Evolutionary conservation across 2,329 filamentous ascomycete species (phyloP), one percentile per base, ranked within the genome.

Genomic region (Beauveria scarabaeidicola): DNA sequence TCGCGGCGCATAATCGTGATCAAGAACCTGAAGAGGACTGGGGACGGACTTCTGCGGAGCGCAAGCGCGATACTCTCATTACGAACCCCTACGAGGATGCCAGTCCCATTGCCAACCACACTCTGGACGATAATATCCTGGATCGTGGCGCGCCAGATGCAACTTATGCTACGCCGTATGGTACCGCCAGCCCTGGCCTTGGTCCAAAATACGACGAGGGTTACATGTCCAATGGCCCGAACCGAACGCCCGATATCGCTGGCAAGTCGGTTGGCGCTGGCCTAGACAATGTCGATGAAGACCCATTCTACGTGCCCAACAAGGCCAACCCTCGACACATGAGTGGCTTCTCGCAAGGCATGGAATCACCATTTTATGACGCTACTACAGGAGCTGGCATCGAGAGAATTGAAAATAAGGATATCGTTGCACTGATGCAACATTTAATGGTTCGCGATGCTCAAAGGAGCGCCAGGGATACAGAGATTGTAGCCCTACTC

Each of bases 341-440:
- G 51, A 96, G 91, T 69, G 92, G 90, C 53, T 88, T 96, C 76
- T 97, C 93, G 8, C 91, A 97, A 68, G 93, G 92, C 50, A 91
- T 97, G 82, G 81, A 80, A 3, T 94, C 91, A 32, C 92, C 93
- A 3, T 79, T 97, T 21, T 97, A 96, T 68, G 94, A 99, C 70
- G 86, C 90, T 61, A 83, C 92, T 3, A 96, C 90, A 1, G 93
- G 93, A 56, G 86, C 85, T 63, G 92, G 91, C 38, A 89, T 96
- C 56, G 92, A 97, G 65, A 83, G 88, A 52, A 97, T 99, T 55
- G 88, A 97, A 71, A 96, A 91, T 50, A 94, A 95, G 75, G 94
- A 99, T 69, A 95, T 99, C 67, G 89, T 99, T 64, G 91, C 93
- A 25, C 78, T 99, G 62, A 99, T 99, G 94, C 93, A 99, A 70